A percentile compares a stretch with the other conserved stretches of the same genome.
Evolutionary conservation across 495 filamentous ascomycete species (phyloP).

Genomic region (Xylaria venustula): DNA sequence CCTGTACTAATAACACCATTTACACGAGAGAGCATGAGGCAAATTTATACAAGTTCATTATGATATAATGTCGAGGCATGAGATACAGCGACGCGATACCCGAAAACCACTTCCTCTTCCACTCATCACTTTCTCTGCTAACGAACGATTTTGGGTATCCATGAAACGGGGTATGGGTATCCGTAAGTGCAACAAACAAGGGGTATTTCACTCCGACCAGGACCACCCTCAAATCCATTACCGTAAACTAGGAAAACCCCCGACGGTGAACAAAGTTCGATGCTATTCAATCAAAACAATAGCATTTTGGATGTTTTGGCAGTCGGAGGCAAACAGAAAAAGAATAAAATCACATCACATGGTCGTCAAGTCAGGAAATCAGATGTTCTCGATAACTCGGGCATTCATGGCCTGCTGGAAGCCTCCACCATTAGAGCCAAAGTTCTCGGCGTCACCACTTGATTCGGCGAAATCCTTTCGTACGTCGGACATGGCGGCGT

Average conservation of each 20-base stretch:
- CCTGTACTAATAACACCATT: too few relatives aligned
- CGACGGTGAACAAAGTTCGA: neutral
- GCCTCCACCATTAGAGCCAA: slow-evolving; percentile 56
- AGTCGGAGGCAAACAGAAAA: neutral
- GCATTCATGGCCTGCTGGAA: slow-evolving; percentile 86
- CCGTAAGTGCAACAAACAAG: slow-evolving; percentile 9
- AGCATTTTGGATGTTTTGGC: neutral
- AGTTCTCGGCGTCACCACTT: slow-evolving; percentile 15
- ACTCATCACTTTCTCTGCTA: slow-evolving; percentile 2
- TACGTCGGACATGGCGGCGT: slow-evolving; percentile 25
- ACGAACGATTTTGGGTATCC: slow-evolving; percentile 16
- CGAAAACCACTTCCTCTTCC: neutral
- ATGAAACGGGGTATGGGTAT: slow-evolving; percentile 13
- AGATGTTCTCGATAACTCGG: slow-evolving; percentile 85
- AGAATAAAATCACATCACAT: neutral
- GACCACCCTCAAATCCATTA: neutral
- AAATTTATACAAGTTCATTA: neutral
- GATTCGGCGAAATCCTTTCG: slow-evolving; percentile 25
- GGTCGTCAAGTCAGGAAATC: slow-evolving; percentile 17
- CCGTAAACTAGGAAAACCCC: neutral
- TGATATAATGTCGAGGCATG: neutral
- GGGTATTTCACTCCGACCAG: slow-evolving; percentile 11
- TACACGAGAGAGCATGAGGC: neutral
- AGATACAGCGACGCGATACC: neutral
- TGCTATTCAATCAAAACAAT: neutral